A percentile compares a stretch with the other conserved stretches of the same genome.
These are phyloP conservation scores for Leccinum imitatum DNA, from an alignment of 768 basidiomycete species.

Conservation along the genomic window DNA sequence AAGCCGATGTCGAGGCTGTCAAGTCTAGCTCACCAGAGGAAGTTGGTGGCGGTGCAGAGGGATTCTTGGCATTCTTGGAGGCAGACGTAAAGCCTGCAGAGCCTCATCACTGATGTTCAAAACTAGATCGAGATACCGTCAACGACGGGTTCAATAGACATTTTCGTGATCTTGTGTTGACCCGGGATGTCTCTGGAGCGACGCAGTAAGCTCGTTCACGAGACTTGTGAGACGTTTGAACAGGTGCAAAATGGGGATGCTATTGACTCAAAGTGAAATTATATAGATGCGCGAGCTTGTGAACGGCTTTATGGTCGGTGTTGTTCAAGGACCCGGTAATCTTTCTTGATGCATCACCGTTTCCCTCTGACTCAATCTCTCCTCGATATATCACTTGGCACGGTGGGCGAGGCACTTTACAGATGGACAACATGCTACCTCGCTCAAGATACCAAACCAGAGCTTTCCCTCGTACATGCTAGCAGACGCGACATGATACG, in stretches of 20 bases:
- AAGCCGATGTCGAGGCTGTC: constrained; percentile 42
- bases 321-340: not conserved
- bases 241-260: not conserved
- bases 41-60: constrained; percentile 55
- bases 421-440: not conserved
- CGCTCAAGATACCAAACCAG: not conserved
- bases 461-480: not conserved
- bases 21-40: constrained; percentile 29
- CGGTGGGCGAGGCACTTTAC: too few species aligned
- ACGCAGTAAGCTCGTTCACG: not conserved
- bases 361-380: not conserved
- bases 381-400: not conserved
- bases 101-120: constrained; percentile 46
- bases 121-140: constrained; percentile 11
- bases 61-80: constrained; percentile 79
- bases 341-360: not conserved
- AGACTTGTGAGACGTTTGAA: not conserved
- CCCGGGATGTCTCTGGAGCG: not conserved
- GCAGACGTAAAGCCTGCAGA: constrained; percentile 71
- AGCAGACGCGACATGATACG: not conserved
- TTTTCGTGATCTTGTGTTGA: not conserved
- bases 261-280: not conserved
- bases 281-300: not conserved
- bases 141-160: constrained; percentile 19
- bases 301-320: not conserved